Base-by-base conservation (phyloP, 805 yeast species). In the Cyberlindnera mrakii region DNA sequence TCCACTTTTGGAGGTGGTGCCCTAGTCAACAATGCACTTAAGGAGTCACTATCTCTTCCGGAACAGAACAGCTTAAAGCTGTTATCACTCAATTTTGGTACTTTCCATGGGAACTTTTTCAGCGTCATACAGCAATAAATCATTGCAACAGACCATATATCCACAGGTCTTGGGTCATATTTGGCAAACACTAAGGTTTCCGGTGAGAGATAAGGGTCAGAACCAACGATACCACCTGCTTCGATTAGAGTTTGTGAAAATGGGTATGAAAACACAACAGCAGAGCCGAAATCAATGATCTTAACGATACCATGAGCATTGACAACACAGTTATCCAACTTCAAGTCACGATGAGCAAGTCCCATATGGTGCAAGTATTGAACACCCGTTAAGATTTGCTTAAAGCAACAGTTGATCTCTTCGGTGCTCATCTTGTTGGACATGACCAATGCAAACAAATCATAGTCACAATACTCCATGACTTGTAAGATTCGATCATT, bases 381-480 rank as follows among this genome's bases (percentile, higher is more conserved):
- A 27, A 90, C 76, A 42, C 96, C 97, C 35, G 78, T 78, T 56
- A 89, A 64, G 30, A 90, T 77, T 65, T 87, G 96, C 57, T 86
- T 85, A 62, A 90, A 87, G 64, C 96, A 90, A 64, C 97, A 90
- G 61, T 81, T 80, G 31, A 87, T 75, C 63, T 90, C 97, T 36
- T 73, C 78, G 39, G 72, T 66, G 1, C 82, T 64, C 97, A 90
- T 90, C 55, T 85, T 84, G 53, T 88, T 87, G 41, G 90, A 81
- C 96, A 90, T 89, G 29, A 90, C 96, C 45, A 90, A 85, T 10
- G 96, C 96, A 64, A 90, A 90, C 51, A 90, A 70, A 61, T 90
- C 97, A 60, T 76, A 89, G 52, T 90, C 96, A 62, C 96, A 89
- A 63, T 87, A 90, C 59, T 90, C 97, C 95, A 90, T 85, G 37